Conservation (phyloP, 2,329 filamentous ascomycete species). For the Coniochaeta prunicola region DNA sequence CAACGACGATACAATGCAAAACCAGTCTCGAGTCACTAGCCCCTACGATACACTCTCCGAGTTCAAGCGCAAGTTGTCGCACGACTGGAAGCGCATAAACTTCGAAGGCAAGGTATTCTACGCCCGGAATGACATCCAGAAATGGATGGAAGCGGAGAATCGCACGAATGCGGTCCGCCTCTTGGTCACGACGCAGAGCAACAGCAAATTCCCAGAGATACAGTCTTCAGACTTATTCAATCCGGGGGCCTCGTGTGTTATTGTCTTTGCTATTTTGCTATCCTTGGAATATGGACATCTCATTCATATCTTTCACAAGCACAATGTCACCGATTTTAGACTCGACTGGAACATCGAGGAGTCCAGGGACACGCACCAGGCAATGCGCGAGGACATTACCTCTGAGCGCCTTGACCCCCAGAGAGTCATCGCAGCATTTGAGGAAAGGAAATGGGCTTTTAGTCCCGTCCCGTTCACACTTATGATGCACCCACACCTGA, state of each 20-base stretch:
- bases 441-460: slow-evolving; percentile 5
- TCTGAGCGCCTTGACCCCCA: not conserved
- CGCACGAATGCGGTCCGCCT: slow-evolving; percentile 1
- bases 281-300: slow-evolving; percentile 3
- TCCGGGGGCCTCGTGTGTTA: not conserved
- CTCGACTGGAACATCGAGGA: not conserved
- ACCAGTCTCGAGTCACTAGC: not conserved
- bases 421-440: not conserved
- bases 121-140: slow-evolving; percentile 1
- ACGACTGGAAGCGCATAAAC: slow-evolving; percentile 3
- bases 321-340: not conserved
- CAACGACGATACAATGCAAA: not conserved
- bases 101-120: slow-evolving; percentile 4
- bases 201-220: not conserved
- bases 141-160: slow-evolving; percentile 4
- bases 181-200: not conserved
- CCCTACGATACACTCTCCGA: not conserved
- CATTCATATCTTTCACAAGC: slow-evolving; percentile 3
- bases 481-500: not conserved
- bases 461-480: slow-evolving; percentile 3
- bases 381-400: not conserved
- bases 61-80: slow-evolving; percentile 1
- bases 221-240: not conserved
- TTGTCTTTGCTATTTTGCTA: slow-evolving; percentile 7
- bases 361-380: not conserved